Conservation (phyloP, 2,329 filamentous ascomycete species). For the Rutstroemia sp. region DNA sequence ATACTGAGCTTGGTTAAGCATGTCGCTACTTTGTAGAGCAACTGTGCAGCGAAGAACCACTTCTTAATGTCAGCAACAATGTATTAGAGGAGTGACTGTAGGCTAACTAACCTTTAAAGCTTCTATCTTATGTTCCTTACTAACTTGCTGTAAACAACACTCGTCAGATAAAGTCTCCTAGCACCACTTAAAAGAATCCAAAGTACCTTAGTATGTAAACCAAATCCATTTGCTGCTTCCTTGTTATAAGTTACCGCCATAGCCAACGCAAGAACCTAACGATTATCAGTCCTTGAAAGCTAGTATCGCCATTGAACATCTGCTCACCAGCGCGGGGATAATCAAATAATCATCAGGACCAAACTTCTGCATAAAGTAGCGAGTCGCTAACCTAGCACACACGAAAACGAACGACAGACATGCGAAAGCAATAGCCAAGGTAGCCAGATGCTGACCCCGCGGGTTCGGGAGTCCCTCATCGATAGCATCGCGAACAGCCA, state of each 20-base stretch:
- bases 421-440: neutral
- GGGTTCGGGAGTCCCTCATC: neutral
- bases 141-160: neutral
- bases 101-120: neutral
- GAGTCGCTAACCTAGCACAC: neutral
- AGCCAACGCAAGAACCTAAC: neutral
- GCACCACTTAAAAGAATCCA: neutral
- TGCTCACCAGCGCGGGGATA: neutral
- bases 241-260: constrained; percentile 1
- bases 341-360: neutral
- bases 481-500: neutral
- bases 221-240: neutral
- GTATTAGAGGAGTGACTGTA: neutral
- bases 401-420: neutral
- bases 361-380: neutral
- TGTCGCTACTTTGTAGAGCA: constrained; percentile 17
- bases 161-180: neutral
- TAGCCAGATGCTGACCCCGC: neutral
- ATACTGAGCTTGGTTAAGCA: constrained; percentile 15
- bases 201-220: neutral
- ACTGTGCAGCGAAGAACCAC: constrained; percentile 18
- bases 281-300: neutral
- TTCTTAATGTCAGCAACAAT: neutral
- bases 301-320: neutral
- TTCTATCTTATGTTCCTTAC: neutral